Evolutionary conservation across 2,329 filamentous ascomycete species (phyloP).

Genomic region (Colletotrichum lini): DNA sequence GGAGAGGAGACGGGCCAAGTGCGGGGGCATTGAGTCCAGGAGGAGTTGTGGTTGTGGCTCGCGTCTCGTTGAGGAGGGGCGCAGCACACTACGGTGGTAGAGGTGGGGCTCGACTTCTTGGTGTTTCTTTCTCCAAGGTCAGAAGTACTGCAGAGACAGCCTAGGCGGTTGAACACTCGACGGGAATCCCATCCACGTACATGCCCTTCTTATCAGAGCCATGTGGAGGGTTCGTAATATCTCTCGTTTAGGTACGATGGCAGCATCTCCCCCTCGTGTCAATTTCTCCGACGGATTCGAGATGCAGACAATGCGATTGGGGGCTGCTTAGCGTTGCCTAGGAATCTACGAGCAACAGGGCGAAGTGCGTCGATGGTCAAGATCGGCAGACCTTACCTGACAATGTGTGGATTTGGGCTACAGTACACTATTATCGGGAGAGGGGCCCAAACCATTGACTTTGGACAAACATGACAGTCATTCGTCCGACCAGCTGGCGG

Average conservation of each 20-base stretch:
- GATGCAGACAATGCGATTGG: slow-evolving; percentile 2
- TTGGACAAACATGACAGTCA: slow-evolving; percentile 2
- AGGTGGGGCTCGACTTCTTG: slow-evolving; percentile 29
- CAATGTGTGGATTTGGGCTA: slow-evolving; percentile 1
- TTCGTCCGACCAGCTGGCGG: not conserved
- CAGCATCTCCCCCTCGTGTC: slow-evolving; percentile 3
- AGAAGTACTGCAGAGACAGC: slow-evolving; percentile 26
- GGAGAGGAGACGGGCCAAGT: slow-evolving; percentile 39
- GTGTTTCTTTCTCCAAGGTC: slow-evolving; percentile 36
- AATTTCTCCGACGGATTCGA: not conserved
- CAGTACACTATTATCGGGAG: no score
- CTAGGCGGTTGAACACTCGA: slow-evolving; percentile 1
- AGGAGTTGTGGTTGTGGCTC: slow-evolving; percentile 21
- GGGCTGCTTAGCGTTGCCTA: not conserved
- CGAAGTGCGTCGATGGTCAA: not conserved
- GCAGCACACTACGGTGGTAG: slow-evolving; percentile 5
- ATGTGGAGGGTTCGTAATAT: slow-evolving; percentile 15
- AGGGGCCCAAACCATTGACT: slow-evolving; percentile 13
- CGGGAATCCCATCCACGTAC: not conserved
- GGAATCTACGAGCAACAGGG: slow-evolving; percentile 1
- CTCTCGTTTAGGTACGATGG: not conserved
- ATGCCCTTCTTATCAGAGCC: not conserved
- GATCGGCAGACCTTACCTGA: not conserved
- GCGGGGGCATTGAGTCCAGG: slow-evolving; percentile 30
- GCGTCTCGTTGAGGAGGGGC: slow-evolving; percentile 32